Conservation (phyloP, 2,329 filamentous ascomycete species). For the Claviceps quebecensis region DNA sequence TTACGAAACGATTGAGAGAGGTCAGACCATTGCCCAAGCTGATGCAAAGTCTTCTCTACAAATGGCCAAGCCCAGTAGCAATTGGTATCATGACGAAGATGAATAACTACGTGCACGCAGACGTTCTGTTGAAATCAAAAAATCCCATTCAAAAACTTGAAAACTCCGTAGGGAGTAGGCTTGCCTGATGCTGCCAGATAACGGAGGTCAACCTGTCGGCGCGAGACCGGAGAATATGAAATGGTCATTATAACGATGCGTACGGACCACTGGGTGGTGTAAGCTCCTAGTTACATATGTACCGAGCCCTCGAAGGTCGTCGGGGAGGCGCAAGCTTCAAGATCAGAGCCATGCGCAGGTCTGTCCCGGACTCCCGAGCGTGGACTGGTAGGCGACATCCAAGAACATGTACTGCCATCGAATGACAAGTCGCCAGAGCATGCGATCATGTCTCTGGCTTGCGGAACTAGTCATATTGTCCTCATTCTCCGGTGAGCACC, state of each 20-base stretch:
- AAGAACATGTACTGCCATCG: conserved; percentile 2
- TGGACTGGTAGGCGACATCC: neutral
- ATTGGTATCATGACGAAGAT: neutral
- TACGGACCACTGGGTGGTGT: neutral
- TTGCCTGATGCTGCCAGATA: neutral
- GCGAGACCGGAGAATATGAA: neutral
- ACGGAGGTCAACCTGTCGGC: neutral
- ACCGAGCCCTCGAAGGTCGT: neutral
- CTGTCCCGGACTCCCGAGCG: neutral
- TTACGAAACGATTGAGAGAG: neutral
- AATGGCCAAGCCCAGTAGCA: neutral
- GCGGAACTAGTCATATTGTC: neutral
- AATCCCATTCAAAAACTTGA: neutral
- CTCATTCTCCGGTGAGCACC: neutral
- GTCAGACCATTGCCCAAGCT: neutral
- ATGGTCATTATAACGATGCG: neutral
- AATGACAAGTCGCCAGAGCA: neutral
- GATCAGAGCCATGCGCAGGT: neutral
- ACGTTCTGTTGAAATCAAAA: neutral
- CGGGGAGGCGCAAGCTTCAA: neutral
- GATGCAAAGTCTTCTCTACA: neutral
- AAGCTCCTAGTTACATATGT: neutral
- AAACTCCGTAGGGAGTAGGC: neutral
- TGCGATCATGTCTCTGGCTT: neutral
- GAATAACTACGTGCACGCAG: neutral